A percentile compares a stretch with the other conserved stretches of the same genome.
phyloP scores from a whole-genome alignment of 371 early-diverging fungal genomes.

The Mortierella sp. region DNA sequence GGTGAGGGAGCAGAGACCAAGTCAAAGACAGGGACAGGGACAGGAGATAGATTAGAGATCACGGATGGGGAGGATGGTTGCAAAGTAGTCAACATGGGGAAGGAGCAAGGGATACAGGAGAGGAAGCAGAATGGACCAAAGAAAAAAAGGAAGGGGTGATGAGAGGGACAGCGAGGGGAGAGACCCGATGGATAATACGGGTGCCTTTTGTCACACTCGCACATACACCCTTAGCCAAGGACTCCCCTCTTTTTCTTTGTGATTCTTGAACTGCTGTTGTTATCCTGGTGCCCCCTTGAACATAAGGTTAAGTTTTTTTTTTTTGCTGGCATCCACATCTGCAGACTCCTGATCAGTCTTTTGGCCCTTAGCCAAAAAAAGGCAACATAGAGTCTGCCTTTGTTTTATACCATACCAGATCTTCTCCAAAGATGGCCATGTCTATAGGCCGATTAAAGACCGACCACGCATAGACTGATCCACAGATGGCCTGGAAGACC shows the following conservation, averaged over 20 bases:
- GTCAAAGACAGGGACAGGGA: not conserved
- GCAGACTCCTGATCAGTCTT: no score
- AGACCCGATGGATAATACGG: slow-evolving; percentile 3
- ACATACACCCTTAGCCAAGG: not conserved
- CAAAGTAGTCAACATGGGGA: not conserved
- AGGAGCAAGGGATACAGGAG: not conserved
- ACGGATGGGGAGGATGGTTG: slow-evolving; percentile 4
- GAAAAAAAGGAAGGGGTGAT: not conserved
- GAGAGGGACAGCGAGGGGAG: slow-evolving; percentile 12
- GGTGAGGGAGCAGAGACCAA: not conserved
- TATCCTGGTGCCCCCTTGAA: no score
- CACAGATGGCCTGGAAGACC: slow-evolving; percentile 73
- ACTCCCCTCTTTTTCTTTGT: not conserved
- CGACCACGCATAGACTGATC: slow-evolving; percentile 80
- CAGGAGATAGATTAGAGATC: not conserved
- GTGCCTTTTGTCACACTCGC: not conserved
- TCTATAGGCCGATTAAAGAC: slow-evolving; percentile 75
- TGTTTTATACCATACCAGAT: slow-evolving; percentile 23
- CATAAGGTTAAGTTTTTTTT: no score
- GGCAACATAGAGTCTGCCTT: no score
- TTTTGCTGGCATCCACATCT: no score
- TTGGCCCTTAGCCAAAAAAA: not conserved
- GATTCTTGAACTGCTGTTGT: no score
- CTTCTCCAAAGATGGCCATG: slow-evolving; percentile 58
- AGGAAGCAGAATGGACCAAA: not conserved